Evolutionary conservation across 192 early-diverging fungal genomes (phyloP).

Genomic region (Jimgerdemannia lactiflua): DNA sequence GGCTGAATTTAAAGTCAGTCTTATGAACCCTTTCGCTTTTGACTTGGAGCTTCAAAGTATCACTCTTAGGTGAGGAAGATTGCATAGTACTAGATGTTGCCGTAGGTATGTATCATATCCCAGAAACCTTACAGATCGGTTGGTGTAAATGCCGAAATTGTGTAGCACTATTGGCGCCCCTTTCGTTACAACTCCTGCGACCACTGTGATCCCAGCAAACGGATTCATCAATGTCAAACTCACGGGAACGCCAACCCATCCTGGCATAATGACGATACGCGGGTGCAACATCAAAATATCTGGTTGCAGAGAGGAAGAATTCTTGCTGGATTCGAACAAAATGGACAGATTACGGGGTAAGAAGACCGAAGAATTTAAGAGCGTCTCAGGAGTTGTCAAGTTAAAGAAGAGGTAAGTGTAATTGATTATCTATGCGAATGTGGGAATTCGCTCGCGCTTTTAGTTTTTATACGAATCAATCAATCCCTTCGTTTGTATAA

Average conservation of each 20-base stretch:
- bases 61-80: slow-evolving; percentile 41
- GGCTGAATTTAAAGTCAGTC: slow-evolving; percentile 63
- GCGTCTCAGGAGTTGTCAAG: no score
- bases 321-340: slow-evolving; percentile 29
- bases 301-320: slow-evolving; percentile 54
- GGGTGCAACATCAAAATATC: slow-evolving; percentile 56
- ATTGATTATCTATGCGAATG: no score
- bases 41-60: slow-evolving; percentile 74
- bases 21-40: slow-evolving; percentile 79
- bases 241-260: slow-evolving; percentile 55
- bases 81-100: not conserved
- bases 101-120: no score
- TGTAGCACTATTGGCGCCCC: slow-evolving; percentile 55
- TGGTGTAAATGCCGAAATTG: not conserved
- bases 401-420: no score
- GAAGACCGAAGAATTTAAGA: not conserved
- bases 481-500: no score
- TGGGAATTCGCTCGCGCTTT: no score
- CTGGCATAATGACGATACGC: slow-evolving; percentile 59
- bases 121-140: not conserved
- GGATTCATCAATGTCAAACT: slow-evolving; percentile 59
- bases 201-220: slow-evolving; percentile 67
- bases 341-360: not conserved
- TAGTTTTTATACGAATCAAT: no score
- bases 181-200: slow-evolving; percentile 54